Evolutionary conservation across 1,139 yeast genomes (phyloP), one percentile per base, ranked within the genome.

Genomic region (Blastobotrys malaysiensis): DNA sequence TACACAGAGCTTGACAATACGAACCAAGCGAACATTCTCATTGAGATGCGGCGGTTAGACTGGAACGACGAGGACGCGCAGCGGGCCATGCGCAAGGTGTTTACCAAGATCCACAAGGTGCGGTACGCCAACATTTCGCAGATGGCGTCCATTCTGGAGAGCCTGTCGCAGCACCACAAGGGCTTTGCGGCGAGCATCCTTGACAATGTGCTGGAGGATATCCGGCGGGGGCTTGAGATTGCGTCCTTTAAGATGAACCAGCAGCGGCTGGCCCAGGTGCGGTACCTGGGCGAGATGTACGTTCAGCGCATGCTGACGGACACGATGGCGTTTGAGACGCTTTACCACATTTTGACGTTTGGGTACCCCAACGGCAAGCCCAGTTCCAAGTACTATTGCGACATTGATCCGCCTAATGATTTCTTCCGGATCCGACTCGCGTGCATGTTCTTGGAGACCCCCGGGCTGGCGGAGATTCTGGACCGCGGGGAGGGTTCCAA

Each of bases 351-450:
- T 13, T 56, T 89, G 2, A 81, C 84, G 43, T 80, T 73, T 67
- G 97, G 96, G 0, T 86, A 88, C 70, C 79, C 81, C n/a, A 76
- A 77, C 55, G 83, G 82, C 54, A 80, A 77, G 57, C 91, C 95
- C 0, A 72, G 73, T 18, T 13, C 39, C 16, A 31, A 31, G 39
- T 31, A 31, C 39, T 16, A 31, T 39, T 70, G 75, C 19, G 76
- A 75, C n/a, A 16, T 78, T 20, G 97, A 90, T 69, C 73, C 73
- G 9, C 84, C 85, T 0, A 78, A 82, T 62, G 84, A 88, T 61
- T 87, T 84, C 64, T 88, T 89, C 68, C 77, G 96, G 57, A 73
- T 89, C 27, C 82, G 83, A 49, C 69, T 90, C 63, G 69, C 79
- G 11, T 67, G 78, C 24, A 66, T 75, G 0, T 58, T 77, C 6